A percentile compares a stretch with the other conserved stretches of the same genome.
phyloP scores from a whole-genome alignment of 2,329 filamentous ascomycete genomes.

The Arthroderma sp. region DNA sequence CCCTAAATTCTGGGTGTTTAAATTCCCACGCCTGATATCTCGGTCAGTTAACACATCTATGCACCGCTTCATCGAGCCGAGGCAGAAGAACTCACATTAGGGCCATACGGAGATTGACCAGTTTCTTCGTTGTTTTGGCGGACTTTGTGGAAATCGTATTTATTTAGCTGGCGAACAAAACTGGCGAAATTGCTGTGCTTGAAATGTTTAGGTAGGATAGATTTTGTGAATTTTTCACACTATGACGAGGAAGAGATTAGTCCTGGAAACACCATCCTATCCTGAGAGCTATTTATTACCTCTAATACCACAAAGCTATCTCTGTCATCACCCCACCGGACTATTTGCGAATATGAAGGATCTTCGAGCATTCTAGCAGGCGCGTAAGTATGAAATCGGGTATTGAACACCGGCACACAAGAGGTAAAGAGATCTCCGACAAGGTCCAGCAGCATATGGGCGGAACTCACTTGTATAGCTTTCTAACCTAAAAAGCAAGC shows the following conservation, averaged over 20 bases:
- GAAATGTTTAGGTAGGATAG: conserved; percentile 93
- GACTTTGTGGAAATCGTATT: conserved; percentile 98
- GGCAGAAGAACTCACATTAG: conserved; percentile 46
- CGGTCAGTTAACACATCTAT: background rate
- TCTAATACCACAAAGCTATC: conserved; percentile 96
- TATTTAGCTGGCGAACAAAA: conserved; percentile 90
- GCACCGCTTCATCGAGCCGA: conserved; percentile 10
- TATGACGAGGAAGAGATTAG: conserved; percentile 26
- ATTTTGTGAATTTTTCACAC: conserved; percentile 98
- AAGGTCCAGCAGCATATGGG: background rate
- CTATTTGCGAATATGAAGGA: conserved; percentile 79
- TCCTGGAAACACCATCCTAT: background rate
- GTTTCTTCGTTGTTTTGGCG: conserved; percentile 79
- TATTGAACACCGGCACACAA: conserved; percentile 3
- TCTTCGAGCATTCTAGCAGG: conserved; percentile 80
- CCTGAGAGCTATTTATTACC: conserved; percentile 37
- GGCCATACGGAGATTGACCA: conserved; percentile 66
- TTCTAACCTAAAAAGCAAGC: conserved; percentile 59
- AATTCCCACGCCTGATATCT: conserved; percentile 72
- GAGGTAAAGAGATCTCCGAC: background rate
- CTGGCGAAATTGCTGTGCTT: conserved; percentile 98
- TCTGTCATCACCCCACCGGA: conserved; percentile 87
- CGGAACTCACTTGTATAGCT: conserved; percentile 78
- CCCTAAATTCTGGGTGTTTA: conserved; percentile 90
- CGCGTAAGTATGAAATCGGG: conserved; percentile 3